A percentile compares a stretch with the other conserved stretches of the same genome.
These are phyloP conservation scores for Blastomyces silverae DNA, from an alignment of 2,329 filamentous ascomycete genomes.

Conservation along the genomic window DNA sequence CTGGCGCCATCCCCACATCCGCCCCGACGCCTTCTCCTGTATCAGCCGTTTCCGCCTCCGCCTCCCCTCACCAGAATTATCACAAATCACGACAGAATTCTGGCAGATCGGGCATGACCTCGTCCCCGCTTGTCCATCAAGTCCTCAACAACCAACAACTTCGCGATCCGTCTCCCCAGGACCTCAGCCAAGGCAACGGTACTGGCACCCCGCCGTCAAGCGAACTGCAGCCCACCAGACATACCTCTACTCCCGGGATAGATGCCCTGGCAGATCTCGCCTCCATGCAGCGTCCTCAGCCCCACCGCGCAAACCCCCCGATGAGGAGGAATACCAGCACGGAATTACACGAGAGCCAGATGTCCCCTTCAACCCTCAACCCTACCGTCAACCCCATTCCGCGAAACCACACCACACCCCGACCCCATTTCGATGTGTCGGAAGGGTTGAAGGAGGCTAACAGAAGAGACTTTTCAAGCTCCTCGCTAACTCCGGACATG, in stretches of 20 bases:
- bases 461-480: slow-evolving; percentile 38
- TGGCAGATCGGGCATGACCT: slow-evolving; percentile 32
- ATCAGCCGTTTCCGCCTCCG: slow-evolving; percentile 23
- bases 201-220: slow-evolving; percentile 34
- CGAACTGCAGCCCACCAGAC: slow-evolving; percentile 33
- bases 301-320: slow-evolving; percentile 36
- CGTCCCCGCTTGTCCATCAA: slow-evolving; percentile 41
- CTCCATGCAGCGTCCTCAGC: slow-evolving; percentile 44
- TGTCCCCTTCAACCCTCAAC: slow-evolving; percentile 39
- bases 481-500: slow-evolving; percentile 38
- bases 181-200: slow-evolving; percentile 29
- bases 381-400: slow-evolving; percentile 35
- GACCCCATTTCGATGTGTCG: slow-evolving; percentile 41
- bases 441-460: slow-evolving; percentile 38
- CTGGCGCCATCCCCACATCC: slow-evolving; percentile 23
- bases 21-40: slow-evolving; percentile 24
- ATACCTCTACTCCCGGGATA: slow-evolving; percentile 44
- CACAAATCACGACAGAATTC: slow-evolving; percentile 33
- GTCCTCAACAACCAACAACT: slow-evolving; percentile 33
- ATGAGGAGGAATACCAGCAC: slow-evolving; percentile 33
- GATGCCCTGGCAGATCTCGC: slow-evolving; percentile 45
- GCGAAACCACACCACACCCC: slow-evolving; percentile 37
- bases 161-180: slow-evolving; percentile 35
- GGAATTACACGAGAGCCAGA: slow-evolving; percentile 40
- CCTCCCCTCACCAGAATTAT: slow-evolving; percentile 34